phyloP scores from a whole-genome alignment of 2,329 filamentous ascomycete species.

The Monilinia fructicola region DNA sequence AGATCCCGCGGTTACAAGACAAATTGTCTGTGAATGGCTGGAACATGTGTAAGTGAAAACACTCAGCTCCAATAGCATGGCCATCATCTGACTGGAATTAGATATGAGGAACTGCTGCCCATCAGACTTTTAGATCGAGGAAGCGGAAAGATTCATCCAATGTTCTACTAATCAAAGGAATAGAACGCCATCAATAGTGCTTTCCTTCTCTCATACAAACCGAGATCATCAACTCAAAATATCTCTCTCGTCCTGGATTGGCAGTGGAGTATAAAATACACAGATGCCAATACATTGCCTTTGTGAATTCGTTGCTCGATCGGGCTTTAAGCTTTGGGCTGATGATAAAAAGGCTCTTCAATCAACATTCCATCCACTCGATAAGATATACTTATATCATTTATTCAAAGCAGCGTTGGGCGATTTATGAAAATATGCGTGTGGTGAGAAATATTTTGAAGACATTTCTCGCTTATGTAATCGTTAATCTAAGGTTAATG shows the following conservation, averaged over 20 bases:
- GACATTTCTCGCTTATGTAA: constrained; percentile 3
- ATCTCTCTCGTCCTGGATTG: neutral
- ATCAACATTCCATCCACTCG: too few relatives aligned
- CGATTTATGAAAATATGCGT: too few relatives aligned
- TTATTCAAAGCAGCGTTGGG: too few relatives aligned
- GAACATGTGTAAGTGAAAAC: constrained; percentile 48
- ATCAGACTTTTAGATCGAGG: constrained; percentile 41
- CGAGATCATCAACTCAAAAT: neutral
- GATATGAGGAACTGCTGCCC: constrained; percentile 36
- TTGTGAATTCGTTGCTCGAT: too few relatives aligned
- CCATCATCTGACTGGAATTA: constrained; percentile 2
- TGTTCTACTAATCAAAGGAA: constrained; percentile 39
- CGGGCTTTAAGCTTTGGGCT: too few relatives aligned
- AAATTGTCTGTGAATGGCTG: constrained; percentile 56
- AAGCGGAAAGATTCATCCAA: constrained; percentile 45
- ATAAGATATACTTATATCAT: too few relatives aligned
- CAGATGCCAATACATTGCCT: neutral
- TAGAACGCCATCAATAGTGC: neutral
- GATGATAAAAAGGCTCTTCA: too few relatives aligned
- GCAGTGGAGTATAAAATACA: neutral
- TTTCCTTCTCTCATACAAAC: neutral
- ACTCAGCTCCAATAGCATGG: too few relatives aligned
- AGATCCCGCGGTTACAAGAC: constrained; percentile 58
- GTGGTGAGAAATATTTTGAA: too few relatives aligned
- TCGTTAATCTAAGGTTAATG: too few relatives aligned